Evolutionary conservation across 1,284 basidiomycete species (phyloP).

Genomic region (Microbotryomycetes sp.): DNA sequence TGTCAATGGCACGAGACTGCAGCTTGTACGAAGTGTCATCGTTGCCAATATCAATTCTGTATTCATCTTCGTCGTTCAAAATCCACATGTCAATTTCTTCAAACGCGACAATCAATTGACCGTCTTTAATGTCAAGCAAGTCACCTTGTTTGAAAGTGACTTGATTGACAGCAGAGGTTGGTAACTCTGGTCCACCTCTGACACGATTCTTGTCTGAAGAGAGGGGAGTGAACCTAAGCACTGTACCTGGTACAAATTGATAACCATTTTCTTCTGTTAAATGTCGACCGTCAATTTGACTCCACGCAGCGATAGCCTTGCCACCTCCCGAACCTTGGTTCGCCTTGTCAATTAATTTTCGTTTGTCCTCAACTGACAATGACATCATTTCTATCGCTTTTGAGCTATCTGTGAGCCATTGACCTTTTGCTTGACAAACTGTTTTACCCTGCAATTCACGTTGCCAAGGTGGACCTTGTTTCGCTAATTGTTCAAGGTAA

Average conservation of each 20-base stretch:
- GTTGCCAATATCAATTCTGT: conserved; percentile 31
- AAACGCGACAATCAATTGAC: conserved; percentile 20
- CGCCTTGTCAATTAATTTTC: not conserved
- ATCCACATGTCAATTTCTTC: conserved; percentile 24
- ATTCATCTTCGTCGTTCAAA: conserved; percentile 8
- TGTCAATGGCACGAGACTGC: conserved; percentile 19
- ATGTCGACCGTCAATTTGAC: not conserved
- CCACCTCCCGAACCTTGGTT: not conserved
- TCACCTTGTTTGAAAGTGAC: conserved; percentile 22
- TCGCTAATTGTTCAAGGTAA: conserved; percentile 15
- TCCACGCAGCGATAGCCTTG: not conserved
- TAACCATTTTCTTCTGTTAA: conserved; percentile 12
- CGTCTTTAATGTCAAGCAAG: conserved; percentile 18
- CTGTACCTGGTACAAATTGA: conserved; percentile 10
- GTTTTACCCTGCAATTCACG: conserved; percentile 21
- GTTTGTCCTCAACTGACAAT: conserved; percentile 9
- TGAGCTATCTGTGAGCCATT: conserved; percentile 17
- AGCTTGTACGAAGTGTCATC: conserved; percentile 17
- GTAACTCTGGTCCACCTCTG: not conserved
- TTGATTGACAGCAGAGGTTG: not conserved
- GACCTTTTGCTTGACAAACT: conserved; percentile 11
- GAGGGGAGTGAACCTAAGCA: conserved; percentile 19
- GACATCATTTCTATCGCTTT: conserved; percentile 5
- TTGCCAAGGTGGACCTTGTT: conserved; percentile 13
- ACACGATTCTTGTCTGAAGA: not conserved